Percentiles rank a stretch among this genome's conserved stretches.
These are phyloP conservation scores for Croton laevigatus DNA, from an alignment of 441 rosid species.

Conservation along the genomic window DNA sequence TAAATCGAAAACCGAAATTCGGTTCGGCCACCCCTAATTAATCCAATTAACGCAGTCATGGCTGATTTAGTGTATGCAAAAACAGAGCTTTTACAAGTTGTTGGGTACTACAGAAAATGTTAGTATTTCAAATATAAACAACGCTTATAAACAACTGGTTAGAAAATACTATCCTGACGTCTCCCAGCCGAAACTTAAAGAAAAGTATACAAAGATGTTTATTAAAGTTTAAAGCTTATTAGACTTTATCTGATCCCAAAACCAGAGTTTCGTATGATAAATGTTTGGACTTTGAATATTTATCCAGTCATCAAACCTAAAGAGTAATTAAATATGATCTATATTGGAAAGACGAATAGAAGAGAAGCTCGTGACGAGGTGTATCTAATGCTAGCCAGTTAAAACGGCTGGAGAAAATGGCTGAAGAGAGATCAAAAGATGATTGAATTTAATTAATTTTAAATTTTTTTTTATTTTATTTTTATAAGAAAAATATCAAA, in stretches of 20 bases:
- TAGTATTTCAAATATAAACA: constrained; percentile 61
- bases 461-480: too few species aligned
- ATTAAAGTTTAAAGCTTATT: constrained; percentile 88
- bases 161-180: constrained; percentile 86
- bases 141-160: constrained; percentile 83
- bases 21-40: too few species aligned
- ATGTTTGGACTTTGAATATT: constrained; percentile 29
- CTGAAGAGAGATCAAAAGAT: too few species aligned
- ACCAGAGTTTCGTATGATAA: constrained; percentile 61
- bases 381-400: too few species aligned
- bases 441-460: too few species aligned
- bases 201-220: constrained; percentile 66
- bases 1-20: too few species aligned
- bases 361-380: too few species aligned
- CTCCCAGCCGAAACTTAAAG: constrained; percentile 66
- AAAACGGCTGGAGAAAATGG: too few species aligned
- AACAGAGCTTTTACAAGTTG: constrained; percentile 58
- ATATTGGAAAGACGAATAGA: too few species aligned
- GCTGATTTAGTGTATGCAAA: constrained; percentile 2
- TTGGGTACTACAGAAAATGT: constrained; percentile 67
- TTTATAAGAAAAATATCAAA: too few species aligned
- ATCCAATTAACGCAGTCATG: background rate
- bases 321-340: too few species aligned
- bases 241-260: constrained; percentile 80
- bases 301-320: too few species aligned